These are phyloP conservation scores for Hydnum rufescens DNA, from an alignment of 768 basidiomycete genomes.

Conservation along the genomic window DNA sequence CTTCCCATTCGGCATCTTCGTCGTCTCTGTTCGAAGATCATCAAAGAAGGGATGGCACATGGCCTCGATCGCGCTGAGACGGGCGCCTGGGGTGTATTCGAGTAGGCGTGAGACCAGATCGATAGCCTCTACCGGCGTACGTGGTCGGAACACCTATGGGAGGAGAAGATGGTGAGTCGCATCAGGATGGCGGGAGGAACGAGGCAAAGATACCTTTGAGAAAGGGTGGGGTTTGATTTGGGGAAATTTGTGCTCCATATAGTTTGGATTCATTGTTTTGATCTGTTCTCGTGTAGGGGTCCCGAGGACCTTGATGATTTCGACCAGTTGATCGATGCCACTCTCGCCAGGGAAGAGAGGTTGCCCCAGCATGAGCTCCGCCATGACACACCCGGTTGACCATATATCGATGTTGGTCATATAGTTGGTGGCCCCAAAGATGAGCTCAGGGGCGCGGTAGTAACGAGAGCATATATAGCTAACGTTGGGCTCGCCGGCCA, in stretches of 20 bases:
- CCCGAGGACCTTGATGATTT: conserved; percentile 98
- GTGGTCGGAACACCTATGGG: conserved; percentile 82
- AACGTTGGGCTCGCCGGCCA: conserved; percentile 96
- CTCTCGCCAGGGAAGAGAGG: conserved; percentile 98
- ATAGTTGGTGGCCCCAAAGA: conserved; percentile 99
- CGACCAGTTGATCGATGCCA: conserved; percentile 96
- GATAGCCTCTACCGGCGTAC: conserved; percentile 90
- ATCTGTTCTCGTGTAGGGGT: conserved; percentile 98
- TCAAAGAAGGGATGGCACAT: conserved; percentile 97
- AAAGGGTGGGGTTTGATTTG: conserved; percentile 99
- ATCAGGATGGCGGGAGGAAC: neutral
- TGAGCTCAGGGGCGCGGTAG: conserved; percentile 97
- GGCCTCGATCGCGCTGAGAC: conserved; percentile 74
- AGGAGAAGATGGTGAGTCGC: neutral
- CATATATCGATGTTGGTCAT: conserved; percentile 99
- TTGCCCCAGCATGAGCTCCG: conserved; percentile 96
- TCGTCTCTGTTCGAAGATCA: conserved; percentile 76
- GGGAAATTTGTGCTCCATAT: conserved; percentile 99
- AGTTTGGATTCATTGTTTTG: conserved; percentile 99
- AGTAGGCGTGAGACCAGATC: conserved; percentile 85
- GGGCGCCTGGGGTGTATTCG: conserved; percentile 93
- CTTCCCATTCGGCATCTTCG: conserved; percentile 91
- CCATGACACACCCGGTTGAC: conserved; percentile 99
- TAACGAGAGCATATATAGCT: conserved; percentile 99
- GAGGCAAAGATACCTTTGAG: conserved; percentile 45